phyloP scores from a whole-genome alignment of 2,329 filamentous ascomycete genomes.

The Nemania sp. region DNA sequence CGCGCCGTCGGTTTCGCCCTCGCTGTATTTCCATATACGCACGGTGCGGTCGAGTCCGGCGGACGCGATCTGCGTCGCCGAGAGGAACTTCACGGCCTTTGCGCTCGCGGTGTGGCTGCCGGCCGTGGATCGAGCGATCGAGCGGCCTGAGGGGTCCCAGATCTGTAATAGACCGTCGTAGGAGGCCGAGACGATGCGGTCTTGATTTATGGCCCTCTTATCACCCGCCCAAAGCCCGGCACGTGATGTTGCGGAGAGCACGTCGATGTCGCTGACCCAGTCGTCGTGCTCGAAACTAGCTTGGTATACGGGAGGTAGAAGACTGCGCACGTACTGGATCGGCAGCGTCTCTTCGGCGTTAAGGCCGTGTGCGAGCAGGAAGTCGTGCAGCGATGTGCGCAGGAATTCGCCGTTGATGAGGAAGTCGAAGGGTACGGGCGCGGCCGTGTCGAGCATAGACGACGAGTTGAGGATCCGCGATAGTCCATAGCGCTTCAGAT shows the following conservation, averaged over 20 bases:
- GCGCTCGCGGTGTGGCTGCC: slow-evolving; percentile 68
- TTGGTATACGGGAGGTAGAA: slow-evolving; percentile 86
- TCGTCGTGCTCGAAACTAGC: slow-evolving; percentile 96
- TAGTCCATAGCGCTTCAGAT: slow-evolving; percentile 71
- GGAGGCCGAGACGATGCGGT: slow-evolving; percentile 84
- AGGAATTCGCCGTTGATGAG: slow-evolving; percentile 93
- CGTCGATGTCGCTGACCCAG: slow-evolving; percentile 88
- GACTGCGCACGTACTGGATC: slow-evolving; percentile 89
- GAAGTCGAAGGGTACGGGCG: slow-evolving; percentile 85
- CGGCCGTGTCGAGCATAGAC: slow-evolving; percentile 67
- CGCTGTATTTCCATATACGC: slow-evolving; percentile 85
- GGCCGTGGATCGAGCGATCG: slow-evolving; percentile 75
- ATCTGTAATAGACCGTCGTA: slow-evolving; percentile 88
- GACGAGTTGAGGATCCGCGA: slow-evolving; percentile 72
- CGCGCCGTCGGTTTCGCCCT: slow-evolving; percentile 61
- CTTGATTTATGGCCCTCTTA: slow-evolving; percentile 57
- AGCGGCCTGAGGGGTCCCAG: slow-evolving; percentile 87
- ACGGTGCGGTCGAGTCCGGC: slow-evolving; percentile 83
- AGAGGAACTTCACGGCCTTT: slow-evolving; percentile 83
- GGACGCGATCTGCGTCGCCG: slow-evolving; percentile 76
- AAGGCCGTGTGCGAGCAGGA: slow-evolving; percentile 81
- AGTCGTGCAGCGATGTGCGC: slow-evolving; percentile 86
- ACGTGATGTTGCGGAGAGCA: slow-evolving; percentile 69
- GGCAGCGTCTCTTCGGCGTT: slow-evolving; percentile 85
- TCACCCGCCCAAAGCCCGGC: slow-evolving; percentile 61